phyloP scores from a whole-genome alignment of 768 basidiomycete species.

The Tricholoma bakamatsutake region DNA sequence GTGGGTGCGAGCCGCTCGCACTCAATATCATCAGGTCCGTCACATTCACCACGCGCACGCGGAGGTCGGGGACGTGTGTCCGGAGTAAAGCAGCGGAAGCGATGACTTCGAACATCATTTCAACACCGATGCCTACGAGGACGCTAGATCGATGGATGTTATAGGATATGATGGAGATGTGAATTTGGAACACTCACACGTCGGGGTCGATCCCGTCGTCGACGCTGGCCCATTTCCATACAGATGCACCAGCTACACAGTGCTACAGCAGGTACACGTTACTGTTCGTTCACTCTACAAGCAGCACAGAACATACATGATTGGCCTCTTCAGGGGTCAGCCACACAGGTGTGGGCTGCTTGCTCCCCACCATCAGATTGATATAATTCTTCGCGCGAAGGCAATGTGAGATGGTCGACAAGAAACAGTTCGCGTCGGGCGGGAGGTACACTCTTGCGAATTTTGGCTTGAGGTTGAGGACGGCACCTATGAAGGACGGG shows the following conservation, averaged over 20 bases:
- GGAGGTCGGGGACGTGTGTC: conserved; percentile 60
- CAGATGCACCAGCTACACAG: conserved; percentile 81
- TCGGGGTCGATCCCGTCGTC: conserved; percentile 70
- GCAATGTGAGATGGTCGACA: conserved; percentile 82
- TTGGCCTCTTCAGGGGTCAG: conserved; percentile 72
- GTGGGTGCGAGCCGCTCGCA: conserved; percentile 66
- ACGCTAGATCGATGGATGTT: conserved; percentile 38
- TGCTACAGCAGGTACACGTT: conserved; percentile 37
- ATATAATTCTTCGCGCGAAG: conserved; percentile 80
- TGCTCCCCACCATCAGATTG: conserved; percentile 86
- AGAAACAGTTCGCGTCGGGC: conserved; percentile 85
- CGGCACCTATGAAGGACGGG: conserved; percentile 77
- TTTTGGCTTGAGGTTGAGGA: conserved; percentile 71
- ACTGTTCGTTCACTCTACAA: neutral
- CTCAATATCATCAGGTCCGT: conserved; percentile 85
- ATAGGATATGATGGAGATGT: conserved; percentile 19
- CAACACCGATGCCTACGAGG: conserved; percentile 82
- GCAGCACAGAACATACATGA: conserved; percentile 28
- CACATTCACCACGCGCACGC: conserved; percentile 84
- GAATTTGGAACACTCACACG: conserved; percentile 38
- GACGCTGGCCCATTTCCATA: conserved; percentile 80
- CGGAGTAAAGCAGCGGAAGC: conserved; percentile 79
- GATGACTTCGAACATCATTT: conserved; percentile 85
- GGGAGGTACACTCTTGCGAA: conserved; percentile 78
- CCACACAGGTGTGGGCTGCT: conserved; percentile 79